These are phyloP conservation scores for Caryopteris hybrid DNA, from an alignment of 305 asterid species.

Conservation along the genomic window DNA sequence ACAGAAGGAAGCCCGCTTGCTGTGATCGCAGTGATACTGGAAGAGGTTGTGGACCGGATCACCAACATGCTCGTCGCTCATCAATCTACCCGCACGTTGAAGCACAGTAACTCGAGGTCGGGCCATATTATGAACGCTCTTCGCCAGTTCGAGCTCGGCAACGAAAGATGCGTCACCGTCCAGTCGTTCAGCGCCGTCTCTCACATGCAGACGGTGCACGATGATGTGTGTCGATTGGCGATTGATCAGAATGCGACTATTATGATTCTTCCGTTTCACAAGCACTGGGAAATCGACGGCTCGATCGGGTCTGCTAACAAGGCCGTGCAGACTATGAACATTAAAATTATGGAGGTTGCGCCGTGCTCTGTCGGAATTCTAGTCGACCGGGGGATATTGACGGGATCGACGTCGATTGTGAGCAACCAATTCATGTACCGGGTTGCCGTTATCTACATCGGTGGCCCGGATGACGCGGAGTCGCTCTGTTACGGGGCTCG, in stretches of 20 bases:
- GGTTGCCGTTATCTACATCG: constrained; percentile 42
- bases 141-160: constrained; percentile 52
- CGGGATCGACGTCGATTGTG: constrained; percentile 33
- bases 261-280: constrained; percentile 70
- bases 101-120: constrained; percentile 40
- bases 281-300: constrained; percentile 75
- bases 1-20: constrained; percentile 53
- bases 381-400: constrained; percentile 53
- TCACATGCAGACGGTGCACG: constrained; percentile 47
- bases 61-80: constrained; percentile 63
- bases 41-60: constrained; percentile 61
- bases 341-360: constrained; percentile 42
- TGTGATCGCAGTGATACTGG: constrained; percentile 57
- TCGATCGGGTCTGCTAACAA: constrained; percentile 46
- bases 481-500: constrained; percentile 66
- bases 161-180: constrained; percentile 43
- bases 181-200: constrained; percentile 51
- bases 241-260: constrained; percentile 52
- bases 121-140: constrained; percentile 56
- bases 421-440: constrained; percentile 34
- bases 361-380: constrained; percentile 74
- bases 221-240: constrained; percentile 54
- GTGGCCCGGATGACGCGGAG: constrained; percentile 80
- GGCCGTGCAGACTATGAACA: constrained; percentile 52
- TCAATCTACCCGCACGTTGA: constrained; percentile 43